These are phyloP conservation scores for Pseudoturritis turrita DNA, from an alignment of 345 rosid genomes.

Conservation along the genomic window DNA sequence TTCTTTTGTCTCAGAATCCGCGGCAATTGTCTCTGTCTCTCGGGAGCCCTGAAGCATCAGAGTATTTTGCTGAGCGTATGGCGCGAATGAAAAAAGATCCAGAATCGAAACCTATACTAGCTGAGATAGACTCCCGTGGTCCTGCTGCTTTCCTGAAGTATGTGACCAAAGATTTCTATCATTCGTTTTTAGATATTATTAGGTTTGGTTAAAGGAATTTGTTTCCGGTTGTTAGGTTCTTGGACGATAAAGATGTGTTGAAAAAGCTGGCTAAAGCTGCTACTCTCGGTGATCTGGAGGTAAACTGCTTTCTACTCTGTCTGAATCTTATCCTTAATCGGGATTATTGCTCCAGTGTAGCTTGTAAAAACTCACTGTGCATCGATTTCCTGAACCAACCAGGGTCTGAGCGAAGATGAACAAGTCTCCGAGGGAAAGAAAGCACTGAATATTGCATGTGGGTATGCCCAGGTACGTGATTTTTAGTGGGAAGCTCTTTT, in stretches of 20 bases:
- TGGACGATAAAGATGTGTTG: conserved; percentile 76
- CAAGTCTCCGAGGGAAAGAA: conserved; percentile 82
- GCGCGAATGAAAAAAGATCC: conserved; percentile 66
- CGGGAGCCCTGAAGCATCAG: conserved; percentile 51
- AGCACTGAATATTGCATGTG: conserved; percentile 79
- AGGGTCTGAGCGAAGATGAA: conserved; percentile 80
- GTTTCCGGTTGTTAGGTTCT: conserved; percentile 40
- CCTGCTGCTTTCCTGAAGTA: conserved; percentile 79
- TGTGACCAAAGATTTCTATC: background rate
- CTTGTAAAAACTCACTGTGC: background rate
- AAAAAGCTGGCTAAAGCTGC: conserved; percentile 86
- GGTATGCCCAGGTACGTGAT: conserved; percentile 71
- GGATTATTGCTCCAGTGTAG: background rate
- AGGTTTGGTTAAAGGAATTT: background rate
- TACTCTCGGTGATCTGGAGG: conserved; percentile 80
- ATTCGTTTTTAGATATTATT: background rate
- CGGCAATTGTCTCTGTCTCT: background rate
- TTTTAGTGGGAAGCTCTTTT: background rate
- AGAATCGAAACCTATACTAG: conserved; percentile 60
- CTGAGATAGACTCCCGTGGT: conserved; percentile 73
- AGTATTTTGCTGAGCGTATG: conserved; percentile 65
- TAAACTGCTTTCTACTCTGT: background rate
- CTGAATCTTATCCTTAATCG: background rate
- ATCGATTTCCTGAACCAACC: background rate
- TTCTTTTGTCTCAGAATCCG: background rate